Percentiles rank a stretch among this genome's conserved stretches.
phyloP scores from a whole-genome alignment of 1,284 basidiomycete genomes.

The Ceratobasidium sp. region DNA sequence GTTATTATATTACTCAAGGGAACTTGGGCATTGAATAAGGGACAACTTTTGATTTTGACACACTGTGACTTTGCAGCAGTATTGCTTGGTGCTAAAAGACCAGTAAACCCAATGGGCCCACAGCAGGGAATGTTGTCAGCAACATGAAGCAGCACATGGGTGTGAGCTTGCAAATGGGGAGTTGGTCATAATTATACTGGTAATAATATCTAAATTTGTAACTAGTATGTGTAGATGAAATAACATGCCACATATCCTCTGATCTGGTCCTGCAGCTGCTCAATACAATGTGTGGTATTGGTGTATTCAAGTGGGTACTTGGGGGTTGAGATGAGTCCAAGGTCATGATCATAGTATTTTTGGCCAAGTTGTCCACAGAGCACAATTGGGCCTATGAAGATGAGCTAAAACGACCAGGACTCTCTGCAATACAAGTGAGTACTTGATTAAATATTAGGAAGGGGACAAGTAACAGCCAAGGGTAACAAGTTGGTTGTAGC shows the following conservation, averaged over 20 bases:
- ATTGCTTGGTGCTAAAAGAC: no score
- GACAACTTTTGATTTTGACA: no score
- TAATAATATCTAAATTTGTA: background rate
- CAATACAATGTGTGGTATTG: slow-evolving; percentile 46
- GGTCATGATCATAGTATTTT: slow-evolving; percentile 50
- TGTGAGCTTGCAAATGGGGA: slow-evolving; percentile 52
- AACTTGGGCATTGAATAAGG: no score
- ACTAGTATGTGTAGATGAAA: background rate
- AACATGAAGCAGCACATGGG: slow-evolving; percentile 56
- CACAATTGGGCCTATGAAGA: slow-evolving; percentile 50
- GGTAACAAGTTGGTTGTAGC: slow-evolving; percentile 49
- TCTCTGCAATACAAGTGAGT: slow-evolving; percentile 50
- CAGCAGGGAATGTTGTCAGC: slow-evolving; percentile 50
- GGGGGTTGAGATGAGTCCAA: slow-evolving; percentile 48
- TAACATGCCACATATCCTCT: background rate
- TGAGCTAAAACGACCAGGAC: slow-evolving; percentile 53
- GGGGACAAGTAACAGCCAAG: slow-evolving; percentile 48
- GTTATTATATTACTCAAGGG: no score
- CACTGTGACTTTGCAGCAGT: no score
- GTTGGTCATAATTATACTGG: background rate
- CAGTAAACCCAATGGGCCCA: no score
- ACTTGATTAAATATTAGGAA: slow-evolving; percentile 50
- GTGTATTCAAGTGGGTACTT: slow-evolving; percentile 45
- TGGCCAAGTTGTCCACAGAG: slow-evolving; percentile 47
- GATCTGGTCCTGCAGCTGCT: slow-evolving; percentile 43